Evolutionary conservation across 768 basidiomycete genomes (phyloP).

Genomic region (Phaffia tasmanica): DNA sequence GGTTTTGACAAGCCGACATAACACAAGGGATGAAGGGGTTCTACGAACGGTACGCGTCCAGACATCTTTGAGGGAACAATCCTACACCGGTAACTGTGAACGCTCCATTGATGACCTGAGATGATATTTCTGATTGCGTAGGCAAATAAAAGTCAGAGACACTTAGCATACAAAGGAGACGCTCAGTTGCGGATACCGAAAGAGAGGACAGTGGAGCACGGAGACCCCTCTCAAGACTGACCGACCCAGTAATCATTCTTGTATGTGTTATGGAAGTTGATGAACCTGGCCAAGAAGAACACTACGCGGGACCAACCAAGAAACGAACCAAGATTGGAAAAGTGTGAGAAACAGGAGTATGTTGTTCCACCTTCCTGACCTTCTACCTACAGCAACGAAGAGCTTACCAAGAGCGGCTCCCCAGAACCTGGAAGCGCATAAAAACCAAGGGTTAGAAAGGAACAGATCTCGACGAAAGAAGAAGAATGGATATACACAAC

Average conservation of each 20-base stretch:
- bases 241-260: conserved; percentile 39
- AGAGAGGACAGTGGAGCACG: background rate
- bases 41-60: conserved; percentile 56
- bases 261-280: conserved; percentile 58
- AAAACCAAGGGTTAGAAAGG: conserved; percentile 15
- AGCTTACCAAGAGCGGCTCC: conserved; percentile 60
- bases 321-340: conserved; percentile 31
- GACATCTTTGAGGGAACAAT: conserved; percentile 60
- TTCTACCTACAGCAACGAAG: background rate
- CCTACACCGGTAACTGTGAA: conserved; percentile 67
- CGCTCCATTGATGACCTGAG: conserved; percentile 66
- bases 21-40: no score
- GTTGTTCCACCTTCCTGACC: background rate
- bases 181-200: background rate
- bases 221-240: background rate
- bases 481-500: conserved; percentile 51
- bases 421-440: conserved; percentile 55
- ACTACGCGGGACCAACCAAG: conserved; percentile 48
- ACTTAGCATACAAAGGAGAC: background rate
- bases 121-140: conserved; percentile 47
- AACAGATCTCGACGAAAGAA: conserved; percentile 44
- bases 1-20: no score
- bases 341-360: background rate
- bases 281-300: conserved; percentile 36
- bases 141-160: no score